Conservation (phyloP, 1,139 yeast species). For the Keqinozyma sinolaborantium region DNA sequence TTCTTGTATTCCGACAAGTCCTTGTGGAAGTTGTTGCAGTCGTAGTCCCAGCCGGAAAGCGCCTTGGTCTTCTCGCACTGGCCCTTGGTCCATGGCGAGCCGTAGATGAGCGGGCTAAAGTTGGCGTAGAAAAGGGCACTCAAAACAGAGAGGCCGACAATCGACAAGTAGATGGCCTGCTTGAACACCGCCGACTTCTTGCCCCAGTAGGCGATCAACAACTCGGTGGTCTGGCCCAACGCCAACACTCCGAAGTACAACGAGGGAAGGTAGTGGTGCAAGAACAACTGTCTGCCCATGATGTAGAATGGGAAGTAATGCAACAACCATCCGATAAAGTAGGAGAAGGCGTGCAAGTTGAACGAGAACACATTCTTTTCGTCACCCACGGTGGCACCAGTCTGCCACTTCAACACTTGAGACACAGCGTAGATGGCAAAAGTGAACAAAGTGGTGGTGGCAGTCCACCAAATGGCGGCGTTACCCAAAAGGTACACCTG, state of each 20-base stretch:
- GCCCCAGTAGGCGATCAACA: slow-evolving; percentile 46
- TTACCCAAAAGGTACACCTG: slow-evolving; percentile 90
- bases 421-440: slow-evolving; percentile 52
- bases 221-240: slow-evolving; percentile 77
- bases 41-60: slow-evolving; percentile 77
- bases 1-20: slow-evolving; percentile 22
- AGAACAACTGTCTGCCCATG: slow-evolving; percentile 91
- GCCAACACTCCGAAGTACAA: slow-evolving; percentile 85
- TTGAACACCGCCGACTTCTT: slow-evolving; percentile 31
- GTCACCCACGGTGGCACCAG: slow-evolving; percentile 46
- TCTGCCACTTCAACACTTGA: slow-evolving; percentile 75
- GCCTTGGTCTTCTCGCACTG: slow-evolving; percentile 63
- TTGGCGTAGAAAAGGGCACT: slow-evolving; percentile 55
- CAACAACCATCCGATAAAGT: slow-evolving; percentile 74
- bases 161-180: slow-evolving; percentile 37
- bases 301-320: slow-evolving; percentile 87
- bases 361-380: slow-evolving; percentile 63
- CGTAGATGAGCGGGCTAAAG: slow-evolving; percentile 78
- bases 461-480: slow-evolving; percentile 86
- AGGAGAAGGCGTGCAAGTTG: slow-evolving; percentile 67
- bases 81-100: slow-evolving; percentile 72
- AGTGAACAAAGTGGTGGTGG: slow-evolving; percentile 54
- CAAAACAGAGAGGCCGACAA: slow-evolving; percentile 46
- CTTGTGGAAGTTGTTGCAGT: slow-evolving; percentile 58
- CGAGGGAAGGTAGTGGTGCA: slow-evolving; percentile 91